A percentile compares a stretch with the other conserved stretches of the same genome.
These are phyloP conservation scores for Diaporthe destruens DNA, from an alignment of 2,329 filamentous ascomycete species.

Conservation along the genomic window DNA sequence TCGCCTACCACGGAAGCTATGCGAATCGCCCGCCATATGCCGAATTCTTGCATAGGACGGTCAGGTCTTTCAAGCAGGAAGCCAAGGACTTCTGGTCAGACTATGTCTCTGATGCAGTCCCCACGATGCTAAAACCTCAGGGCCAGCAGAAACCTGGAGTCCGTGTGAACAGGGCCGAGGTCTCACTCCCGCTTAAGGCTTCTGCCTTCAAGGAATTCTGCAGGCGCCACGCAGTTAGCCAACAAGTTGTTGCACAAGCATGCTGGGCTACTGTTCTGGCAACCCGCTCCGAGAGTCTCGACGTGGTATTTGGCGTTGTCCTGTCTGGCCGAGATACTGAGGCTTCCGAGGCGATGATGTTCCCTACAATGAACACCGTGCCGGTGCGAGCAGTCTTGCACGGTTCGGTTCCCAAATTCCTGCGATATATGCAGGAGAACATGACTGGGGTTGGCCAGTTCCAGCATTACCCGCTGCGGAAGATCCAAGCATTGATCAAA, in stretches of 20 bases:
- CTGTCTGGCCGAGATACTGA: slow-evolving; percentile 86
- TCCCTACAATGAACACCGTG: slow-evolving; percentile 94
- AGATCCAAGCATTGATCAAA: slow-evolving; percentile 62
- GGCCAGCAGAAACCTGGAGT: background rate
- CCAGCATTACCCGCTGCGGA: slow-evolving; percentile 83
- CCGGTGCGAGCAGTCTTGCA: slow-evolving; percentile 80
- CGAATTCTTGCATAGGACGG: slow-evolving; percentile 66
- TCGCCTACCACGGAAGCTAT: slow-evolving; percentile 68
- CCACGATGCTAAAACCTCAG: slow-evolving; percentile 47
- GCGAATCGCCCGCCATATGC: slow-evolving; percentile 62
- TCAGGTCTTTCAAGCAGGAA: slow-evolving; percentile 57
- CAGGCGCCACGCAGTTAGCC: slow-evolving; percentile 73
- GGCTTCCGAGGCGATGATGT: slow-evolving; percentile 75
- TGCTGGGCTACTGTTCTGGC: slow-evolving; percentile 82
- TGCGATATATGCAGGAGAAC: slow-evolving; percentile 80
- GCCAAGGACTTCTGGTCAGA: slow-evolving; percentile 77
- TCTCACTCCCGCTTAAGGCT: slow-evolving; percentile 56
- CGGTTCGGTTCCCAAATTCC: slow-evolving; percentile 72
- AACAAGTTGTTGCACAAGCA: slow-evolving; percentile 82
- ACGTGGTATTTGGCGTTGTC: slow-evolving; percentile 86
- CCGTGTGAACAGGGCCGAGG: slow-evolving; percentile 58
- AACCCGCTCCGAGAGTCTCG: slow-evolving; percentile 71
- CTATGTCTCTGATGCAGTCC: slow-evolving; percentile 67
- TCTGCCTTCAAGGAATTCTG: slow-evolving; percentile 69
- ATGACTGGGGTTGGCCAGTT: slow-evolving; percentile 75